Percentiles rank a stretch among this genome's conserved stretches.
Conservation (phyloP, 2,329 filamentous ascomycete genomes). For the Colletotrichum sp. region DNA sequence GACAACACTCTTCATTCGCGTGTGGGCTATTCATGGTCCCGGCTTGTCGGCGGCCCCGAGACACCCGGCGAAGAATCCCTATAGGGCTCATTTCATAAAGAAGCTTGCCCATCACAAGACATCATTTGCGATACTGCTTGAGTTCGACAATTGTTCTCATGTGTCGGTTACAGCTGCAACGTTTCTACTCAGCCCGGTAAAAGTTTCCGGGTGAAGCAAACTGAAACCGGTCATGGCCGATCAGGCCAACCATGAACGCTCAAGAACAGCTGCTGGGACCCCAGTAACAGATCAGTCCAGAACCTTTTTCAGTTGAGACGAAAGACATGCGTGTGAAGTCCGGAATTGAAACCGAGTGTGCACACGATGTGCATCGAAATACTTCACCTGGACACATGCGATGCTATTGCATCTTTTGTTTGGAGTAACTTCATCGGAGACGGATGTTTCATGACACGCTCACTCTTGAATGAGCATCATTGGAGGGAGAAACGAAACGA, state of each 20-base stretch:
- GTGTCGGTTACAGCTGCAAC: background rate
- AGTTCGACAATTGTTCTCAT: background rate
- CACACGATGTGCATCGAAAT: background rate
- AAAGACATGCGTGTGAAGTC: background rate
- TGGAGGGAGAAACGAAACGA: background rate
- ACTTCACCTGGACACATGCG: background rate
- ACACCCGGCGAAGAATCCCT: background rate
- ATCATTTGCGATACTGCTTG: background rate
- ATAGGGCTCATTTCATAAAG: background rate
- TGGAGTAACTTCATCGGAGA: background rate
- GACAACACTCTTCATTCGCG: background rate
- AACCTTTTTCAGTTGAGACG: background rate
- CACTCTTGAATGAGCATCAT: background rate
- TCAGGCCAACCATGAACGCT: background rate
- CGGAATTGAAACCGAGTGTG: background rate
- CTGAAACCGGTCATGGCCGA: background rate
- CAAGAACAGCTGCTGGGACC: background rate
- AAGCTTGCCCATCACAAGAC: background rate
- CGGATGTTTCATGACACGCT: background rate
- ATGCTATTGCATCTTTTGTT: background rate
- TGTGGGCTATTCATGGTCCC: background rate
- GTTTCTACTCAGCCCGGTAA: background rate
- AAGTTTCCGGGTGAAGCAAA: background rate
- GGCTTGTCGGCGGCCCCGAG: background rate
- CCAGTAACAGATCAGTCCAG: background rate